Evolutionary conservation across 345 rosid genomes (phyloP).

Genomic region (Eutrema japonicum): DNA sequence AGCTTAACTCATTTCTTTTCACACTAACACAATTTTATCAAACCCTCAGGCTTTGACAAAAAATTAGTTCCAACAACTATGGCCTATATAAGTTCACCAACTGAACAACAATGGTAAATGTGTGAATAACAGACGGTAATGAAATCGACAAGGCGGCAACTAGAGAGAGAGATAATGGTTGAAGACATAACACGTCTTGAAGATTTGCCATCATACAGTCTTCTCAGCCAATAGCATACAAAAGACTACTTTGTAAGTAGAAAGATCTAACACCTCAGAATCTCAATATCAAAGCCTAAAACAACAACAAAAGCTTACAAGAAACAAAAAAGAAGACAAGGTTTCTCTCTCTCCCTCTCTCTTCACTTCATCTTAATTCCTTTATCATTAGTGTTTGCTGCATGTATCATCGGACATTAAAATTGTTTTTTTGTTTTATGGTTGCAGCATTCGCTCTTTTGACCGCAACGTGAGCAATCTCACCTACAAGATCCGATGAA

Average conservation of each 20-base stretch:
- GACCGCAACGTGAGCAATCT: too few relatives aligned
- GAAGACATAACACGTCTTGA: slow-evolving; percentile 74
- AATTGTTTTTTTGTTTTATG: slow-evolving; percentile 4
- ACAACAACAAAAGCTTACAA: slow-evolving; percentile 4
- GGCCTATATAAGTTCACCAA: background rate
- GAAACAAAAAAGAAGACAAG: slow-evolving; percentile 7
- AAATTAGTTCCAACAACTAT: too few relatives aligned
- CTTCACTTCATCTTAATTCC: background rate
- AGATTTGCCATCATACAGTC: slow-evolving; percentile 81
- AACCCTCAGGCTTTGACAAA: too few relatives aligned
- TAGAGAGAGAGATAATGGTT: slow-evolving; percentile 86
- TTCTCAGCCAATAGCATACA: slow-evolving; percentile 54
- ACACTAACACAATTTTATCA: too few relatives aligned
- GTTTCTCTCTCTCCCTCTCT: slow-evolving; percentile 7
- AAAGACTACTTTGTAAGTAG: slow-evolving; percentile 40
- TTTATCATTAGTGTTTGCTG: slow-evolving; percentile 3
- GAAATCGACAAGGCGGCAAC: slow-evolving; percentile 84
- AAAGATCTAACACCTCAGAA: slow-evolving; percentile 37
- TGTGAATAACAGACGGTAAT: slow-evolving; percentile 62
- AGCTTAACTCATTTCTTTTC: too few relatives aligned
- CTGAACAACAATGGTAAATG: slow-evolving; percentile 2
- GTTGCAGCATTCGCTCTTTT: too few relatives aligned
- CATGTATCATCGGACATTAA: background rate
- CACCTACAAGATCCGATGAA: background rate
- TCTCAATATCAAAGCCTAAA: slow-evolving; percentile 5